A percentile compares a stretch with the other conserved stretches of the same genome.
These are phyloP conservation scores for Suillus bovinus DNA, from an alignment of 768 basidiomycete species.

Conservation along the genomic window DNA sequence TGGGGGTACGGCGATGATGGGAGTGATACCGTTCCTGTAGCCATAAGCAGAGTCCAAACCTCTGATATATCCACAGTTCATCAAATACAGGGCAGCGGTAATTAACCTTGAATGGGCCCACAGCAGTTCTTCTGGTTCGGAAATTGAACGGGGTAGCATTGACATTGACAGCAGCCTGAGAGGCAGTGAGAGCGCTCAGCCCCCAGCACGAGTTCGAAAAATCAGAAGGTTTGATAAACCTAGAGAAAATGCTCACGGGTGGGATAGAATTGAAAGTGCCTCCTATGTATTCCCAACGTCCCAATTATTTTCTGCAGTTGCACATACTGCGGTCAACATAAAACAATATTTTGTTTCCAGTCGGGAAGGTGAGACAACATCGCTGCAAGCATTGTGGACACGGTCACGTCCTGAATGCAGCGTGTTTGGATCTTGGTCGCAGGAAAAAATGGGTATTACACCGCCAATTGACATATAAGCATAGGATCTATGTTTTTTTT, in stretches of 20 bases:
- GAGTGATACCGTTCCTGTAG: constrained; percentile 37
- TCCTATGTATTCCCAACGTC: constrained; percentile 48
- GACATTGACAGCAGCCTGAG: constrained; percentile 27
- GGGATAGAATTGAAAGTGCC: constrained; percentile 41
- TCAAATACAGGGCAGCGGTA: constrained; percentile 40
- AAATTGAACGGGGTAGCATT: constrained; percentile 32
- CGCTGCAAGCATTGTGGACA: constrained; percentile 18
- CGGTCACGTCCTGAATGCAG: constrained; percentile 20
- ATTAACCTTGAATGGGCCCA: constrained; percentile 49
- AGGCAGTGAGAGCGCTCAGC: constrained; percentile 17
- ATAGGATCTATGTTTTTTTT: no score
- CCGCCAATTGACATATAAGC: no score
- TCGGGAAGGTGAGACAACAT: constrained; percentile 26
- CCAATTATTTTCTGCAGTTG: constrained; percentile 30
- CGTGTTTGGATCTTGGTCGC: no score
- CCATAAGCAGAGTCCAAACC: constrained; percentile 36
- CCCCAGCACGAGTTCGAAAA: neutral
- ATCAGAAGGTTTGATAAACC: neutral
- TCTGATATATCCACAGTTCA: constrained; percentile 38
- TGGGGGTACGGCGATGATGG: constrained; percentile 35
- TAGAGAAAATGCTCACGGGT: constrained; percentile 16
- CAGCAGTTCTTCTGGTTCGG: constrained; percentile 37
- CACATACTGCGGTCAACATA: constrained; percentile 23
- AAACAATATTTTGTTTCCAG: constrained; percentile 33
- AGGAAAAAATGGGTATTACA: no score